phyloP scores from a whole-genome alignment of 768 basidiomycete genomes.

The Phaffia australis region DNA sequence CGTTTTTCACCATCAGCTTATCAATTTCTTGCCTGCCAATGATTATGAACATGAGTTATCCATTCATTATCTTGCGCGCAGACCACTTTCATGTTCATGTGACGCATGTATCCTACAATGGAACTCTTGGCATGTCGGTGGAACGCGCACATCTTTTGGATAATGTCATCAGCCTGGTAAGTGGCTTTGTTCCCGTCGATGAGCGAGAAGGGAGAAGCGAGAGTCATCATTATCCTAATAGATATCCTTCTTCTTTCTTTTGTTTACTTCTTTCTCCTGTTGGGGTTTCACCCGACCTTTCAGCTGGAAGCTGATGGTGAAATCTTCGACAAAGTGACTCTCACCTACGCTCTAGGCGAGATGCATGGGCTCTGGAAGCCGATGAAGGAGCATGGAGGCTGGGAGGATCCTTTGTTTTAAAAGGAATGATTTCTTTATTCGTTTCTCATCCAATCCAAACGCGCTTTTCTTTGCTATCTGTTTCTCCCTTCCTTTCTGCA shows the following conservation, averaged over 20 bases:
- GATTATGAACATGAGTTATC: too few relatives aligned
- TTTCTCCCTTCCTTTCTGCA: too few relatives aligned
- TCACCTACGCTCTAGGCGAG: conserved; percentile 73
- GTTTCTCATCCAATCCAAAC: too few relatives aligned
- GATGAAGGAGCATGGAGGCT: conserved; percentile 37
- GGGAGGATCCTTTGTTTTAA: not conserved
- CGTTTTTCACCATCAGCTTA: conserved; percentile 37
- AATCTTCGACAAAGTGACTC: conserved; percentile 28
- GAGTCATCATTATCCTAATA: not conserved
- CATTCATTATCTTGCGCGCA: conserved; percentile 35
- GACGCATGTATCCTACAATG: conserved; percentile 59
- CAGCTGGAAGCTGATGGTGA: conserved; percentile 54
- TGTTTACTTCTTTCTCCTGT: conserved; percentile 27
- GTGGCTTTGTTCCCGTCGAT: conserved; percentile 22
- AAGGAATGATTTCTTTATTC: not conserved
- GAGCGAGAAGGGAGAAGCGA: too few relatives aligned
- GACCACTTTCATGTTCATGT: conserved; percentile 94
- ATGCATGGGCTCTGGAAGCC: conserved; percentile 58
- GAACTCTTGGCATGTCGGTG: conserved; percentile 59
- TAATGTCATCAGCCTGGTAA: conserved; percentile 74
- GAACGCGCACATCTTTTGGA: conserved; percentile 91
- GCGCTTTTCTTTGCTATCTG: too few relatives aligned
- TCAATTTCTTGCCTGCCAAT: not conserved
- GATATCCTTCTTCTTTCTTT: not conserved
- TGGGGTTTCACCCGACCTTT: not conserved